phyloP scores from a whole-genome alignment of 495 filamentous ascomycete genomes.

The Penicillium salamii region DNA sequence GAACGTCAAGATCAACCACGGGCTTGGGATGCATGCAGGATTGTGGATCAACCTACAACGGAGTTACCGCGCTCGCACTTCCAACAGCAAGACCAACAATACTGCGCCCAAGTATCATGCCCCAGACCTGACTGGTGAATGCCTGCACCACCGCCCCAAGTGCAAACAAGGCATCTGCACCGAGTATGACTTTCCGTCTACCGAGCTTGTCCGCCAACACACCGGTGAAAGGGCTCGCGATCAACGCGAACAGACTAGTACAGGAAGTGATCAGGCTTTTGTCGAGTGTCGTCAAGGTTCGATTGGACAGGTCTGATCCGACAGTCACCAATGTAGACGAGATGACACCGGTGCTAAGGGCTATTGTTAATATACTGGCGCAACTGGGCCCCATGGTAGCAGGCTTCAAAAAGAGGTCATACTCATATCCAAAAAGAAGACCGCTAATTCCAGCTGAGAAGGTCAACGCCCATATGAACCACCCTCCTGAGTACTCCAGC shows the following conservation, averaged over 20 bases:
- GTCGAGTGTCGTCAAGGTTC: constrained; percentile 66
- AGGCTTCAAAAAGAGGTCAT: constrained; percentile 9
- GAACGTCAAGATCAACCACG: background rate
- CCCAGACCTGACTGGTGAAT: constrained; percentile 53
- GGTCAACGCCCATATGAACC: constrained; percentile 72
- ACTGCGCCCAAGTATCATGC: constrained; percentile 76
- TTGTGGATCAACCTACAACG: constrained; percentile 66
- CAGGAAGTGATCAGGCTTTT: constrained; percentile 82
- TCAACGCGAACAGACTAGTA: constrained; percentile 75
- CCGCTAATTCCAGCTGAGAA: constrained; percentile 81
- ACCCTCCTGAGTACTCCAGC: constrained; percentile 24
- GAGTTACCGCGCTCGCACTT: constrained; percentile 76
- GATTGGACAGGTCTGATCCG: constrained; percentile 66
- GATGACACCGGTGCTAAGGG: constrained; percentile 79
- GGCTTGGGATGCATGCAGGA: too few relatives aligned
- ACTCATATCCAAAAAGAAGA: constrained; percentile 84
- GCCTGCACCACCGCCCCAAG: constrained; percentile 73
- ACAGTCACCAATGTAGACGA: constrained; percentile 84
- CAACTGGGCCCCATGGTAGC: background rate
- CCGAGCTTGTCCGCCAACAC: constrained; percentile 72
- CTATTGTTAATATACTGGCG: constrained; percentile 11
- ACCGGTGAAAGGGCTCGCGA: constrained; percentile 74
- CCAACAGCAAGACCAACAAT: constrained; percentile 83
- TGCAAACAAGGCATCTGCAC: constrained; percentile 76
- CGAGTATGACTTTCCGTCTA: constrained; percentile 71